Percentiles rank a stretch among this genome's conserved stretches.
These are phyloP conservation scores for Suillus ampliporus DNA, from an alignment of 768 basidiomycete genomes.

Conservation along the genomic window DNA sequence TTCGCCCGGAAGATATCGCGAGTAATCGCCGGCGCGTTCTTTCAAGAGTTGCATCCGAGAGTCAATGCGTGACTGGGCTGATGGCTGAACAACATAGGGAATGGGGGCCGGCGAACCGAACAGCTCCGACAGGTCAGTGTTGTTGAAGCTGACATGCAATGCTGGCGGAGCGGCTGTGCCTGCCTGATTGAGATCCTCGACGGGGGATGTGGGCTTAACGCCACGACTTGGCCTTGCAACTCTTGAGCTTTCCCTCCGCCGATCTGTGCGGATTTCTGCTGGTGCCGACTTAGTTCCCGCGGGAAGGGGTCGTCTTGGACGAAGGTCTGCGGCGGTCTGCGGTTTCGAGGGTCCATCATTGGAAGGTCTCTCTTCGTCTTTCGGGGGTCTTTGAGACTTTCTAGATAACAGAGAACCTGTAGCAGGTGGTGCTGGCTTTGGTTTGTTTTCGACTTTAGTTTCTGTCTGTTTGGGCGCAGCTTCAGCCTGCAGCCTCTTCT, in stretches of 20 bases:
- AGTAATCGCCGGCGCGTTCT: slow-evolving; percentile 59
- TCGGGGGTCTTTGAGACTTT: not conserved
- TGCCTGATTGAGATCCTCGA: not conserved
- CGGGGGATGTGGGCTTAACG: not conserved
- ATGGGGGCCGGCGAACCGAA: slow-evolving; percentile 11
- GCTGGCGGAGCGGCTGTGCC: not conserved
- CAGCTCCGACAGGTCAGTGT: slow-evolving; percentile 10
- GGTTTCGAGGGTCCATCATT: not conserved
- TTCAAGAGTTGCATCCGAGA: slow-evolving; percentile 33
- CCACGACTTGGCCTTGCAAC: not conserved
- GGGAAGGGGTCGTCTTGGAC: not conserved
- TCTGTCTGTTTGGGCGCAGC: not conserved
- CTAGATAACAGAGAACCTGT: slow-evolving; percentile 1
- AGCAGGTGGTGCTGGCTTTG: not conserved
- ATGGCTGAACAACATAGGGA: slow-evolving; percentile 10
- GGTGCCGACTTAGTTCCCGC: not conserved
- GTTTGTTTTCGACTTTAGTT: not conserved
- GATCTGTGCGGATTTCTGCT: not conserved
- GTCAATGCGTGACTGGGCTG: slow-evolving; percentile 2
- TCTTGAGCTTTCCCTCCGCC: not conserved
- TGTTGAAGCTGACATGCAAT: slow-evolving; percentile 6
- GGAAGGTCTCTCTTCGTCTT: not conserved
- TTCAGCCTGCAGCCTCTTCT: not conserved
- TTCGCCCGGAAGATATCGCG: slow-evolving; percentile 44
- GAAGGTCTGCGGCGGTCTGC: not conserved